Conservation (phyloP, 495 filamentous ascomycete genomes). For the Penicillium salamii region DNA sequence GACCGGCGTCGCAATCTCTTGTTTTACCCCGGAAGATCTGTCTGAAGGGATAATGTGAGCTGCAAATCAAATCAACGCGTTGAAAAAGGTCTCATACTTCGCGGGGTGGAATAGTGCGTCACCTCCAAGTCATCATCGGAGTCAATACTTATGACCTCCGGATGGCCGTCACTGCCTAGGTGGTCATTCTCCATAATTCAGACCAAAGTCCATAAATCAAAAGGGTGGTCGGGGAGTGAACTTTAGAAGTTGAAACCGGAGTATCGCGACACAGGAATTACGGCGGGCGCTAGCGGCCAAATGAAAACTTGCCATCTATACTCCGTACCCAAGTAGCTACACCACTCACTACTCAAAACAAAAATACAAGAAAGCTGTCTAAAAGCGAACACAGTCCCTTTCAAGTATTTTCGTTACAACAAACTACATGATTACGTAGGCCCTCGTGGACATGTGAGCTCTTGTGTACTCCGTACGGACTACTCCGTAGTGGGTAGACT, state of each 20-base stretch:
- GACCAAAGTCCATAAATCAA: neutral
- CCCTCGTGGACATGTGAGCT: too few species aligned
- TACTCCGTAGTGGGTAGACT: too few species aligned
- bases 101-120: slow-evolving; percentile 17
- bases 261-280: neutral
- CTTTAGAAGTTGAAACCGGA: neutral
- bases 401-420: too few species aligned
- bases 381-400: too few species aligned
- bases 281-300: neutral
- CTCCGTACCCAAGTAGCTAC: too few species aligned
- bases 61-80: slow-evolving; percentile 12
- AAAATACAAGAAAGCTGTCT: too few species aligned
- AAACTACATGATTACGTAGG: too few species aligned
- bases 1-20: neutral
- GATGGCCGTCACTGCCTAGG: too few species aligned
- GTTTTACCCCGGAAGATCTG: slow-evolving; percentile 2
- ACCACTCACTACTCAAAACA: too few species aligned
- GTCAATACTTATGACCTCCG: slow-evolving; percentile 28
- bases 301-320: neutral
- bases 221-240: neutral
- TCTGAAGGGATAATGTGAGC: slow-evolving; percentile 14
- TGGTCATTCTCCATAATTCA: too few species aligned
- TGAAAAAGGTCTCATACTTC: slow-evolving; percentile 13
- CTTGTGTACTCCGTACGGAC: too few species aligned
- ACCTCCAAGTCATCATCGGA: slow-evolving; percentile 41